Evolutionary conservation across 805 yeast genomes (phyloP), one percentile per base, ranked within the genome.

Genomic region (Pichia membranifaciens): DNA sequence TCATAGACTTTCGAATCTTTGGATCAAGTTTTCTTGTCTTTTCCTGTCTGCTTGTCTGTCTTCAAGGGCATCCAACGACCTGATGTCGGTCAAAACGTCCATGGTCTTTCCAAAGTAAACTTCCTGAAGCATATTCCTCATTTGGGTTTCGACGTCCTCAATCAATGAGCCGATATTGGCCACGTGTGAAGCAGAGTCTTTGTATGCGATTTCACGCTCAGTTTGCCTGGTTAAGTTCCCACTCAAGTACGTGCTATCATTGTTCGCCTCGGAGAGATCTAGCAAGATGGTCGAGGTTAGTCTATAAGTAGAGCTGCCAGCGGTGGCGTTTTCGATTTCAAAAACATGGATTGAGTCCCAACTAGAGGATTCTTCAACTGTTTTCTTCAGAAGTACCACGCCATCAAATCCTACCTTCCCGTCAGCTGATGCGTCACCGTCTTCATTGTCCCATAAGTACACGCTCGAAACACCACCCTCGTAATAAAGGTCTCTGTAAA

Each of bases 291-390:
- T 87, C 1, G 96, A 81, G 2, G 98, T 91, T 51, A 91, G 68
- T 54, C 82, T 81, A 64, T 91, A 93, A 18, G 60, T 60, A 7
- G 76, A 73, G 10, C 58, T 50, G 17, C 74, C 70, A 3, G 63
- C 50, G 6, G 66, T 55, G 39, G 69, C 72, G 0, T 74, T 73
- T 7, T 64, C 65, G 8, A 83, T 82, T 64, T 91, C 97, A 54
- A 93, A 77, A 9, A 91, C 98, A 64, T 91, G 98, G 53, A 91
- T 86, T 45, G 93, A 81, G 65, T 93, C 96, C 99, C 99, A 91
- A 43, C 74, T 71, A 13, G 90, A 86, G 17, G 59, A 55, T 4
- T 79, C 67, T 43, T 71, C 74, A 44, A 56, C 58, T 32, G 65
- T 50, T 65, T 91, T 91, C 69, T 93, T 87, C 61, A 91, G 74